Conservation (phyloP, 148 eudicot species). For the Talinum fruticosum region DNA sequence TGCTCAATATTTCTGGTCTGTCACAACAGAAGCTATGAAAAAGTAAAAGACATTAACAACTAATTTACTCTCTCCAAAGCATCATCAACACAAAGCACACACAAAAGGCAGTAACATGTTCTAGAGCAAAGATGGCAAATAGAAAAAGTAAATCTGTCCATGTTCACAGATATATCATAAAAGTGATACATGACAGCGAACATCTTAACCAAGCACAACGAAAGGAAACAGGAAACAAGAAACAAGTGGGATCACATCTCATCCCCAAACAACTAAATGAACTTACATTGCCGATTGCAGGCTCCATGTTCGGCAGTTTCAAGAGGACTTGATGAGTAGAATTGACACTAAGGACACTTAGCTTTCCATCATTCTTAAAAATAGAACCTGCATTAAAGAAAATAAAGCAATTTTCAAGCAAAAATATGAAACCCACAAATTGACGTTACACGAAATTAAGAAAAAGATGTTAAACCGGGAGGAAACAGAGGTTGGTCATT, state of each 20-base stretch:
- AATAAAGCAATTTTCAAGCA: conserved; percentile 24
- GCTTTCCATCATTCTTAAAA: conserved; percentile 36
- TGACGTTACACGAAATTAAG: not conserved
- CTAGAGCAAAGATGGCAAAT: not conserved
- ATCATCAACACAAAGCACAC: not conserved
- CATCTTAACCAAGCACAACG: not conserved
- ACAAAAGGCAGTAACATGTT: not conserved
- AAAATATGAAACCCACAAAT: conserved; percentile 5
- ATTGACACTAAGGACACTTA: conserved; percentile 27
- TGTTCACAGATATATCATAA: not conserved
- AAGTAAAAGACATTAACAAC: not conserved
- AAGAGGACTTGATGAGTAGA: conserved; percentile 19
- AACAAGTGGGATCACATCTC: too few species aligned
- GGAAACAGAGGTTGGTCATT: not conserved
- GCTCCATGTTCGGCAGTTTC: conserved; percentile 23
- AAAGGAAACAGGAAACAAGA: too few species aligned
- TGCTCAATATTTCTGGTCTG: not conserved
- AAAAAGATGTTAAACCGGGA: not conserved
- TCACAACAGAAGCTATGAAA: not conserved
- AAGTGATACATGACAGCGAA: not conserved
- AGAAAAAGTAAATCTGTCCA: not conserved
- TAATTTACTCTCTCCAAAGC: not conserved
- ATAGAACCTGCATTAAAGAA: conserved; percentile 35
- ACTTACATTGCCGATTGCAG: conserved; percentile 44
- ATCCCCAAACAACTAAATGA: not conserved